phyloP scores from a whole-genome alignment of 2,329 filamentous ascomycete species.

The Samsoniella hepiali region DNA sequence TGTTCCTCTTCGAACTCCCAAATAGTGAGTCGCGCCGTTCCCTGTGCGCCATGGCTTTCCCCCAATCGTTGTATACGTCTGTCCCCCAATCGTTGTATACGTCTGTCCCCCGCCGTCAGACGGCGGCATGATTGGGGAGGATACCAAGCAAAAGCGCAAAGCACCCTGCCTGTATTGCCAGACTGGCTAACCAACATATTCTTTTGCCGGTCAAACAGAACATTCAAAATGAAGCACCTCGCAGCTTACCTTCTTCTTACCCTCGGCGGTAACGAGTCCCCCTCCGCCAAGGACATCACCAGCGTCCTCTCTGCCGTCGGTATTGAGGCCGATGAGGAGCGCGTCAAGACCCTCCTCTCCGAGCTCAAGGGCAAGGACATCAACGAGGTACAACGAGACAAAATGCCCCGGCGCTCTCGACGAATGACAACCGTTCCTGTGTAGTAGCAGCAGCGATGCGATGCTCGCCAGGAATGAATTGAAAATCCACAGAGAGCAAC shows the following conservation, averaged over 20 bases:
- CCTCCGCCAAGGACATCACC: constrained; percentile 84
- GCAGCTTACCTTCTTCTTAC: constrained; percentile 97
- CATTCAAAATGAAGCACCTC: constrained; percentile 96
- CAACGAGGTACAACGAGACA: constrained; percentile 68
- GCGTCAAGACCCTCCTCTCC: constrained; percentile 78
- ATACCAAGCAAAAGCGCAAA: not conserved
- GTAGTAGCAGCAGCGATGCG: not conserved
- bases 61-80: not conserved
- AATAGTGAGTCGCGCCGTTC: constrained; percentile 33
- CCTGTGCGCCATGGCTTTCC: not conserved
- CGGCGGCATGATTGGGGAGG: not conserved
- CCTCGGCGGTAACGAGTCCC: constrained; percentile 88
- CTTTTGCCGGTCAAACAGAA: constrained; percentile 31
- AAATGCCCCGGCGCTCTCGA: not conserved
- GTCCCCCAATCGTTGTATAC: not conserved
- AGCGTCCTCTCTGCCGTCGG: constrained; percentile 87
- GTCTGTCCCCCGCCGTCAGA: not conserved
- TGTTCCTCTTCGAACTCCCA: constrained; percentile 55
- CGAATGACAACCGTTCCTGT: not conserved
- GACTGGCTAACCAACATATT: constrained; percentile 10
- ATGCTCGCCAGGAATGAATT: not conserved
- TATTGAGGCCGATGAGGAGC: constrained; percentile 85
- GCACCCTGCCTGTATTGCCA: not conserved
- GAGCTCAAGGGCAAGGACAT: constrained; percentile 93
- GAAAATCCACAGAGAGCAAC: not conserved